Conservation (phyloP, 345 rosid species). For the Syzygium oleosum region DNA sequence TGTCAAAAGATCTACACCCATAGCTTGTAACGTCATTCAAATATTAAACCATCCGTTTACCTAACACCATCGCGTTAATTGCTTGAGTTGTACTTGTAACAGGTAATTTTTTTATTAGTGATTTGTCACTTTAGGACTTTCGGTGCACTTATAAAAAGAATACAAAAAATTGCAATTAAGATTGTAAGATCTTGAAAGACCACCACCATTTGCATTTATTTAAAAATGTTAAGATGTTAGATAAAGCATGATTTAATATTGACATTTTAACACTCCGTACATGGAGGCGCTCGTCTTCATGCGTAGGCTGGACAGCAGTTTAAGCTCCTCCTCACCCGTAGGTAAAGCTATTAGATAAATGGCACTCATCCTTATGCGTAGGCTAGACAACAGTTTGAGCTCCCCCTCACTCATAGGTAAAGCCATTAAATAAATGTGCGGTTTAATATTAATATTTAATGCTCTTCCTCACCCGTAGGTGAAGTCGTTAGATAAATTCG, state of each 20-base stretch:
- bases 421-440: too few relatives aligned
- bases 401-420: too few relatives aligned
- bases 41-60: not conserved
- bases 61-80: not conserved
- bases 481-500: not conserved
- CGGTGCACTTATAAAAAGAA: too few relatives aligned
- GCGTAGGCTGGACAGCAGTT: too few relatives aligned
- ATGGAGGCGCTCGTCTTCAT: not conserved
- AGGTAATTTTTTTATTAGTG: not conserved
- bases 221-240: not conserved
- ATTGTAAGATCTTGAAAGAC: not conserved
- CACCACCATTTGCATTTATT: not conserved
- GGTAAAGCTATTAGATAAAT: too few relatives aligned
- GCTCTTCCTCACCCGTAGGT: not conserved
- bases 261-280: not conserved
- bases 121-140: not conserved
- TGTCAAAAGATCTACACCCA: not conserved
- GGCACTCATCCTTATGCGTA: too few relatives aligned
- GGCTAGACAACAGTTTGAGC: too few relatives aligned
- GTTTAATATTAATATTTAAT: too few relatives aligned
- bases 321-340: too few relatives aligned
- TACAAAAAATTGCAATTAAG: not conserved
- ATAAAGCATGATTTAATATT: not conserved
- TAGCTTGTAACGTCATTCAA: not conserved
- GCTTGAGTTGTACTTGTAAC: not conserved